Evolutionary conservation across 768 basidiomycete genomes (phyloP), one percentile per base, ranked within the genome.

Genomic region (Suillus bovinus): DNA sequence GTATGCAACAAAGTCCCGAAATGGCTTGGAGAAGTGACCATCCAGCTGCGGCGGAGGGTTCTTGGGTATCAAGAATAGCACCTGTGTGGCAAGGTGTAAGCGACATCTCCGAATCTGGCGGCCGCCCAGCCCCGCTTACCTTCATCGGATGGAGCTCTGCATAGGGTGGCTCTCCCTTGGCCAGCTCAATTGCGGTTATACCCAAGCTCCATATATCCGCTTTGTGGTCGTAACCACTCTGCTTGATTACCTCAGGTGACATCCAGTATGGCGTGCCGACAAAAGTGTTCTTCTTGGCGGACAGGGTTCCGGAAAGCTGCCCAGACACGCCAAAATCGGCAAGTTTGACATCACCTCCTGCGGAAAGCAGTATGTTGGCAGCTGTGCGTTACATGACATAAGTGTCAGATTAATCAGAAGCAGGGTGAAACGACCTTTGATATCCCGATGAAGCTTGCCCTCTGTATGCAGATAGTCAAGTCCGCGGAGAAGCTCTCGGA

Each of bases 241-340:
- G 97, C 74, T 99, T 99, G 80, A 99, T 99, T 27, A 99, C 96
- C 72, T 99, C 97, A 7, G 97, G 97, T 8, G 94, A 94, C 97
- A 99, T 99, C 97, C 97, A 99, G 72, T 99, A 99, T 4, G 96
- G 96, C 20, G 96, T 96, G 33, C 94, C 94, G 36, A 96, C 96
- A 72, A 96, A 98, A 1, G 96, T 99, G 69, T 99, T 99, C 85
- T 98, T 95, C 84, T 94, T 94, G 22, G 92, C 93, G 13, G 91
- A 93, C 49, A 96, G 79, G 2, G 93, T 96, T 4, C 94, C 94
- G 24, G 93, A 95, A 33, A 99, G 82, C 71, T 99, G 97, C 33
- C 97, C 97, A 1, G 96, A 98, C 5, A 99, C 97, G 71, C 97
- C 97, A 71, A 99, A 99, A 73, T 99, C 97, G 50, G 97, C 97